Conservation (phyloP, 805 yeast species). For the Scheffersomyces spartinae region DNA sequence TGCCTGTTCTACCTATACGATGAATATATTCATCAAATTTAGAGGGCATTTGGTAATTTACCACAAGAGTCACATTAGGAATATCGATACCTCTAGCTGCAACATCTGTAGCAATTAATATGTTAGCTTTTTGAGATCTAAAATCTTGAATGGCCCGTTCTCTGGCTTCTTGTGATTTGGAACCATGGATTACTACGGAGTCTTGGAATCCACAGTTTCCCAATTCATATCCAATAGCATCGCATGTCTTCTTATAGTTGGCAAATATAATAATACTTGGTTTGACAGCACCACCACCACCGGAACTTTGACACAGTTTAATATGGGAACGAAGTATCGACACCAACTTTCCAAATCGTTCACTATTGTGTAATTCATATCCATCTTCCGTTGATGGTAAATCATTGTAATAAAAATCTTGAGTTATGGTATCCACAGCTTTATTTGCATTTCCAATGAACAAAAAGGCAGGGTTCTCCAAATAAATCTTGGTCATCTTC, state of each 20-base stretch:
- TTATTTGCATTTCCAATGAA: constrained; percentile 59
- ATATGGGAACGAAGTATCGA: constrained; percentile 20
- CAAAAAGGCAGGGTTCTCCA: constrained; percentile 49
- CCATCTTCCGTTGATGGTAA: constrained; percentile 31
- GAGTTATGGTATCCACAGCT: constrained; percentile 59
- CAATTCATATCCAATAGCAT: constrained; percentile 45
- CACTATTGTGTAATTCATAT: constrained; percentile 12
- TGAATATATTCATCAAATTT: constrained; percentile 79
- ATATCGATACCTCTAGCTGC: constrained; percentile 95
- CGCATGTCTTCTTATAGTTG: constrained; percentile 66
- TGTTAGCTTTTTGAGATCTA: constrained; percentile 40
- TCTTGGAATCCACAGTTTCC: constrained; percentile 33
- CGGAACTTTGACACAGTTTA: no score
- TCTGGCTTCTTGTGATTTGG: constrained; percentile 74
- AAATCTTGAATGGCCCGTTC: constrained; percentile 63
- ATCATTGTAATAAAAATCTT: constrained; percentile 42
- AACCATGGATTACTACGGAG: constrained; percentile 66
- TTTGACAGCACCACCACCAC: no score
- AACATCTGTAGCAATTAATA: constrained; percentile 85
- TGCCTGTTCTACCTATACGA: constrained; percentile 92
- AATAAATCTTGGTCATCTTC: constrained; percentile 49
- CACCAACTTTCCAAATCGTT: constrained; percentile 32
- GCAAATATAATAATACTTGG: constrained; percentile 75
- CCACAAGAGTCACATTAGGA: constrained; percentile 72
- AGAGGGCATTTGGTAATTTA: constrained; percentile 77